Percentiles rank a stretch among this genome's conserved stretches.
These are phyloP conservation scores for Lasiodiplodia hormozganensis DNA, from an alignment of 2,329 filamentous ascomycete genomes.

Conservation along the genomic window DNA sequence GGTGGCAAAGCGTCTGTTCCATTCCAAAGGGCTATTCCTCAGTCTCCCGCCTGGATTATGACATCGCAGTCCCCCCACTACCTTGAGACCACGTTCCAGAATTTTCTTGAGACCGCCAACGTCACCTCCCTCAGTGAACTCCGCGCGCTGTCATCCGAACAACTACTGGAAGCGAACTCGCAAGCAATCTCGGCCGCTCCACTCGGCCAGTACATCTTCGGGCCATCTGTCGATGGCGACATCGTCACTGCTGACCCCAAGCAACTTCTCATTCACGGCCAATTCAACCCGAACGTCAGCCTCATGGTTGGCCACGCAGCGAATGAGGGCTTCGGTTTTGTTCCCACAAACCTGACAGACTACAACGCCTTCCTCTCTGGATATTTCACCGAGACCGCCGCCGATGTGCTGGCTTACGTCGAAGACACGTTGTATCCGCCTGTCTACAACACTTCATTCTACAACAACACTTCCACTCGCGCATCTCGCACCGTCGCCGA, in stretches of 20 bases:
- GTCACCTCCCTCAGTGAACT: slow-evolving; percentile 43
- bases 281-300: slow-evolving; percentile 44
- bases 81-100: slow-evolving; percentile 42
- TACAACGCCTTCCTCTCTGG: neutral
- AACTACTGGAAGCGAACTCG: slow-evolving; percentile 42
- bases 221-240: slow-evolving; percentile 44
- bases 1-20: slow-evolving; percentile 45
- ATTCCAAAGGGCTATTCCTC: slow-evolving; percentile 47
- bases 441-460: slow-evolving; percentile 28
- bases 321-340: slow-evolving; percentile 52
- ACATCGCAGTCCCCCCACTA: slow-evolving; percentile 34
- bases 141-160: slow-evolving; percentile 40
- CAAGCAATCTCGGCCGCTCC: slow-evolving; percentile 39
- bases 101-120: slow-evolving; percentile 45
- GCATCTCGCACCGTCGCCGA: neutral
- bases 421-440: slow-evolving; percentile 30
- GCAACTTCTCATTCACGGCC: slow-evolving; percentile 42
- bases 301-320: slow-evolving; percentile 53
- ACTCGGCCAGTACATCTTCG: slow-evolving; percentile 45
- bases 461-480: slow-evolving; percentile 12
- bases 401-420: neutral
- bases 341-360: slow-evolving; percentile 28
- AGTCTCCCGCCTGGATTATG: slow-evolving; percentile 50
- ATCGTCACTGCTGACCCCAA: slow-evolving; percentile 41
- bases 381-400: neutral